Base-by-base conservation (phyloP, 768 basidiomycete species). In the Leccinum disarticulatum region DNA sequence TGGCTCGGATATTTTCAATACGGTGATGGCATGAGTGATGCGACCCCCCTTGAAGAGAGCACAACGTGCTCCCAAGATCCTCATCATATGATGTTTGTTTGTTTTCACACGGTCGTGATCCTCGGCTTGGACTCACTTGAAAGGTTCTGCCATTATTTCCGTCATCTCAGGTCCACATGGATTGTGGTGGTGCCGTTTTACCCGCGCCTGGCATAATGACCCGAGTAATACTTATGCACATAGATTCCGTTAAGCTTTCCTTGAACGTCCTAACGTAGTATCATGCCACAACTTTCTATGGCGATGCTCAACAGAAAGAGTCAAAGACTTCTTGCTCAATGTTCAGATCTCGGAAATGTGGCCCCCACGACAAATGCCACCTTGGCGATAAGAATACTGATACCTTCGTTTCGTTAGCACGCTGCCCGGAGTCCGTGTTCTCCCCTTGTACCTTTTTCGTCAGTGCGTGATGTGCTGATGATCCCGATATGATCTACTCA, bases 381-480 rank as follows among this genome's bases (percentile, higher is more conserved):
- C 9, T 38, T 33, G 41, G 46, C 52, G 51, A 55, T 48, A 33
- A 60, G 49, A 41, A 36, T 27, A 8, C 15, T 43, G 30, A 36
- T 51, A 35, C 54, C 49, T 51, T 19, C 52, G 19, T 48, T 27
- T 48, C 28, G 43, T 48, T 5, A n/a, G 5, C 14, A 28, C 13
- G 35, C n/a, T 19, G 43, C n/a, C 19, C 43, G 46, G 25, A 31
- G 17, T 14, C 43, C 22, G 47, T 14, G 11, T 55, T 22, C 6
- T 36, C 28, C 52, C 54, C 58, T 28, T 57, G 60, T 64, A 36
- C 64, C 67, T 68, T 55, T 61, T 58, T 25, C 22, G 27, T 62
- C 27, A 36, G 28, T 51, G n/a, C n/a, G 31, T 28, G 15, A 35
- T 52, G 41, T n/a, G 17, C 13, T 14, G n/a, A 30, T 53, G 28